A percentile compares a stretch with the other conserved stretches of the same genome.
Evolutionary conservation across 169 alveolate species (phyloP).

Genomic region (Eimeria acervulina): DNA sequence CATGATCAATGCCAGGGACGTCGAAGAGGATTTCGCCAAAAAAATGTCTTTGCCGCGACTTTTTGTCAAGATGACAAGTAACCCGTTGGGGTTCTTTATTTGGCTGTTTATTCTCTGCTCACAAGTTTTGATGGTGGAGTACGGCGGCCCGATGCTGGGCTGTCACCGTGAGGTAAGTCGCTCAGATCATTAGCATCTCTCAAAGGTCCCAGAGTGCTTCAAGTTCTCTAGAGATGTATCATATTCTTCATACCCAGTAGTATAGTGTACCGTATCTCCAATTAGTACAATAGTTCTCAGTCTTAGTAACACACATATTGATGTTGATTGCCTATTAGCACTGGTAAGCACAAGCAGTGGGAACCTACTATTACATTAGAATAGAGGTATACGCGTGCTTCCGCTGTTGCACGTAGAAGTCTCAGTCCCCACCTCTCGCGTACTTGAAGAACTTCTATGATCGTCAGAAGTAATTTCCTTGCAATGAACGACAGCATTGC

Average conservation of each 20-base stretch:
- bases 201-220: neutral
- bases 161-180: conserved; percentile 81
- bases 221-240: neutral
- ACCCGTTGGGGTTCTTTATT: conserved; percentile 76
- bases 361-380: neutral
- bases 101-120: conserved; percentile 82
- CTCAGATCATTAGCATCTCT: neutral
- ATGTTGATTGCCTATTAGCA: neutral
- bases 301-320: neutral
- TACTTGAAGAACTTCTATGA: neutral
- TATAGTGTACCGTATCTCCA: neutral
- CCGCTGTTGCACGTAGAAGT: neutral
- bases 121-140: conserved; percentile 83
- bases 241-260: neutral
- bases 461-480: no score
- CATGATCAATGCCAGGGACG: conserved; percentile 93
- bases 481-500: no score
- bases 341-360: neutral
- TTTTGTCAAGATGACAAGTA: conserved; percentile 78
- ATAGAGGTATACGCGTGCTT: neutral
- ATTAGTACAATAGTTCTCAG: neutral
- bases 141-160: conserved; percentile 83
- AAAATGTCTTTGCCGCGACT: conserved; percentile 87
- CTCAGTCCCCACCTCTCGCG: neutral
- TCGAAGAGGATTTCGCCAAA: conserved; percentile 91